Conservation (phyloP, 1,284 basidiomycete species). For the Melampsora larici-populina region DNA sequence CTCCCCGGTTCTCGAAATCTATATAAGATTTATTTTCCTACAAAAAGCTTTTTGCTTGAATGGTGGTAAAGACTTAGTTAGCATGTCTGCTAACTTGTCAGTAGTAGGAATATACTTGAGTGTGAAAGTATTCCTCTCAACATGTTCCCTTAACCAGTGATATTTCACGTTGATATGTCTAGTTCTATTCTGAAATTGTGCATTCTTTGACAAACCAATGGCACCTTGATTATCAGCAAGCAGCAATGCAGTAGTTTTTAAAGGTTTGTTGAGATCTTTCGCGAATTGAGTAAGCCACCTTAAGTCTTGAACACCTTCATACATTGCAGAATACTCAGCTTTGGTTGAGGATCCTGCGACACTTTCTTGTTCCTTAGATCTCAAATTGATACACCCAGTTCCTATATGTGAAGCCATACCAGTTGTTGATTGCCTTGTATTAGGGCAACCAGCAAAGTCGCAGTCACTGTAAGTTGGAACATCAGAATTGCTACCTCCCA, state of each 20-base stretch:
- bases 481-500: not conserved
- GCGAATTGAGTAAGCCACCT: not conserved
- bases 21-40: not conserved
- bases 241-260: not conserved
- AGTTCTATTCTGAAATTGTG: not conserved
- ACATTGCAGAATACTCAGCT: not conserved
- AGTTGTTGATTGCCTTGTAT: not conserved
- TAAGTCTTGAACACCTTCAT: not conserved
- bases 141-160: not conserved
- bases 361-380: not conserved
- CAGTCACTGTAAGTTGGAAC: not conserved
- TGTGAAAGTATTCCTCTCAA: too few relatives aligned
- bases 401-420: not conserved
- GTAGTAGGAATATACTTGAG: not conserved
- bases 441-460: not conserved
- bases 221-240: not conserved
- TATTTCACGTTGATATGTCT: slow-evolving; percentile 15
- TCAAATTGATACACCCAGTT: not conserved
- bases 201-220: not conserved
- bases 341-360: not conserved
- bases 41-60: not conserved
- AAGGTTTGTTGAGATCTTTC: not conserved
- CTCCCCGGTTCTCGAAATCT: too few relatives aligned
- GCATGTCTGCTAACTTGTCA: not conserved
- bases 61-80: not conserved